Conservation (phyloP, 176 grass and related monocot species). For the Rhynchospora tenuis region DNA sequence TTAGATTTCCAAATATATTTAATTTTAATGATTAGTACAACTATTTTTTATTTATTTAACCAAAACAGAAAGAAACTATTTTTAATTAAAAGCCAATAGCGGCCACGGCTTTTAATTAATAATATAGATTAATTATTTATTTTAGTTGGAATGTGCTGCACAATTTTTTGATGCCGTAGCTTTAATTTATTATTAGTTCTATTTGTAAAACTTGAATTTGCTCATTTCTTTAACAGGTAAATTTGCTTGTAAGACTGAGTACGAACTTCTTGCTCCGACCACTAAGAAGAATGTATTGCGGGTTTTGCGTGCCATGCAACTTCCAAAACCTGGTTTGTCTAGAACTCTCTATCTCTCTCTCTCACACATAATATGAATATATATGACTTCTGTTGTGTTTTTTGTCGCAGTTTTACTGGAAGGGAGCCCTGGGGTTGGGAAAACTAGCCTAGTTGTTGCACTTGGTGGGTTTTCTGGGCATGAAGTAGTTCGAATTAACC, state of each 20-base stretch:
- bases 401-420: conserved; percentile 60
- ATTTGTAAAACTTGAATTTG: not conserved
- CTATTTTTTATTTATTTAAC: too few species aligned
- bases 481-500: conserved; percentile 80
- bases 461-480: conserved; percentile 76
- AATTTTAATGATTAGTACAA: too few species aligned
- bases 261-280: conserved; percentile 66
- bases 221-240: conserved; percentile 14
- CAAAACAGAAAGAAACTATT: too few species aligned
- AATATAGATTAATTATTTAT: not conserved
- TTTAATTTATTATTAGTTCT: not conserved
- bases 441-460: conserved; percentile 83
- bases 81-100: too few species aligned
- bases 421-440: conserved; percentile 97
- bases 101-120: too few species aligned
- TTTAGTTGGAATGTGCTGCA: not conserved
- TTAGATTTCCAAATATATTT: too few species aligned
- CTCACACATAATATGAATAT: not conserved
- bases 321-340: conserved; percentile 59
- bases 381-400: conserved; percentile 16
- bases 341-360: not conserved
- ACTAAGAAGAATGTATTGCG: conserved; percentile 82
- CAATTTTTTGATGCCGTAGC: not conserved
- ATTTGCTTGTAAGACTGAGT: conserved; percentile 48
- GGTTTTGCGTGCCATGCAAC: conserved; percentile 83